phyloP scores from a whole-genome alignment of 441 rosid genomes.

The Theobroma grandiflorum region DNA sequence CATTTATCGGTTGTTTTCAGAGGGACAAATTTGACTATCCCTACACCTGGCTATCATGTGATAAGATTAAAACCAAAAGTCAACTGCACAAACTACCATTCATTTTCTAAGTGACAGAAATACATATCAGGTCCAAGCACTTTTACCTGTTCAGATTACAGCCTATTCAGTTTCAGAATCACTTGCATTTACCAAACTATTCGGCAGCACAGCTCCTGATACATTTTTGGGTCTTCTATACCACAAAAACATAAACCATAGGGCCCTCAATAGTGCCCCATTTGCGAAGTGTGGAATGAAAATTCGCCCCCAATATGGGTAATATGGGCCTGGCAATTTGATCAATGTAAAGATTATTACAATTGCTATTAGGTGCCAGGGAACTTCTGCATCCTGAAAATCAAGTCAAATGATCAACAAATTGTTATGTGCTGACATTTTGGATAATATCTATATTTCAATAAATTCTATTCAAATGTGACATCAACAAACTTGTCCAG shows the following conservation, averaged over 20 bases:
- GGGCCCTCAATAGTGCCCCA: slow-evolving; percentile 70
- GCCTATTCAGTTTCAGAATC: slow-evolving; percentile 33
- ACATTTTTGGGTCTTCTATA: slow-evolving; percentile 55
- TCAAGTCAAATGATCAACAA: slow-evolving; percentile 30
- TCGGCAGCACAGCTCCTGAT: slow-evolving; percentile 25
- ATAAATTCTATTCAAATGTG: not conserved
- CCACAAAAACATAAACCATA: slow-evolving; percentile 71
- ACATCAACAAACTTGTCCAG: not conserved
- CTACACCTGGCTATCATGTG: not conserved
- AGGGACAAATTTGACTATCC: not conserved
- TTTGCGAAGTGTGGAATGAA: slow-evolving; percentile 82
- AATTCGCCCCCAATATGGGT: slow-evolving; percentile 78
- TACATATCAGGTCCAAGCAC: not conserved
- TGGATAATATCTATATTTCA: not conserved
- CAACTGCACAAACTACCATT: not conserved
- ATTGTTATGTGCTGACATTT: not conserved
- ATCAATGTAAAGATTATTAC: slow-evolving; percentile 63
- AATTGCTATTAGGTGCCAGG: slow-evolving; percentile 79
- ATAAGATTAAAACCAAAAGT: not conserved
- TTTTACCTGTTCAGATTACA: slow-evolving; percentile 35
- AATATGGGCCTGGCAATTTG: slow-evolving; percentile 78
- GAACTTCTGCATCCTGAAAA: slow-evolving; percentile 82
- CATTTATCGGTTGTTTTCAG: not conserved
- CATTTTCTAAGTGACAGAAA: not conserved
- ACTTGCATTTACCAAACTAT: slow-evolving; percentile 29